Evolutionary conservation across 23 red algal species (phyloP).

Genomic region (Agarophyton chilense): DNA sequence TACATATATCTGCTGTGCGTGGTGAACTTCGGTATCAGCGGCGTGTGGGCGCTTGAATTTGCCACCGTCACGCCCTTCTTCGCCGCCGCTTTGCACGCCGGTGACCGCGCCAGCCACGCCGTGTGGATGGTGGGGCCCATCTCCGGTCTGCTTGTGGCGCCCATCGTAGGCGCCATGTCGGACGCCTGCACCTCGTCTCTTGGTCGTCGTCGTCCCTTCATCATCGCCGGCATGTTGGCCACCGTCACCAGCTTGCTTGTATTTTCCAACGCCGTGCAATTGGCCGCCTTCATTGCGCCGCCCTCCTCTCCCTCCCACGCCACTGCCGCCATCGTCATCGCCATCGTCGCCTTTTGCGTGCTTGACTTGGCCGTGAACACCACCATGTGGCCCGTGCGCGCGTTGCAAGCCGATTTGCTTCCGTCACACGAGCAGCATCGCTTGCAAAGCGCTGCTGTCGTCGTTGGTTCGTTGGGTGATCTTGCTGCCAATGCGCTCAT

Average conservation of each 20-base stretch:
- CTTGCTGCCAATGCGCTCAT: slow-evolving; percentile 48
- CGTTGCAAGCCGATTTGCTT: slow-evolving; percentile 64
- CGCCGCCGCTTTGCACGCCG: slow-evolving; percentile 14
- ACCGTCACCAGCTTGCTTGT: slow-evolving; percentile 44
- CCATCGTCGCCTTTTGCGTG: slow-evolving; percentile 44
- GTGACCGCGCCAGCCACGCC: slow-evolving; percentile 9
- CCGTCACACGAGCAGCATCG: slow-evolving; percentile 53
- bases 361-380: slow-evolving; percentile 55
- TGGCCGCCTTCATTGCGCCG: slow-evolving; percentile 2
- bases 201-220: slow-evolving; percentile 84
- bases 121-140: slow-evolving; percentile 79
- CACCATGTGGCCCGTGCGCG: slow-evolving; percentile 74
- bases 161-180: slow-evolving; percentile 71
- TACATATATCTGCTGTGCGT: slow-evolving; percentile 48
- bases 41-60: slow-evolving; percentile 50
- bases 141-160: slow-evolving; percentile 72
- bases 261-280: slow-evolving; percentile 48
- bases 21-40: slow-evolving; percentile 50
- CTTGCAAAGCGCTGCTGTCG: slow-evolving; percentile 62
- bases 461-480: slow-evolving; percentile 53
- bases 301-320: neutral
- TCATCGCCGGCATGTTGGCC: slow-evolving; percentile 59
- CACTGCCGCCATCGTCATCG: neutral
- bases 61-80: slow-evolving; percentile 60
- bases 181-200: slow-evolving; percentile 52